Base-by-base conservation (phyloP, 1,284 basidiomycete species). In the Leccinum fallax region DNA sequence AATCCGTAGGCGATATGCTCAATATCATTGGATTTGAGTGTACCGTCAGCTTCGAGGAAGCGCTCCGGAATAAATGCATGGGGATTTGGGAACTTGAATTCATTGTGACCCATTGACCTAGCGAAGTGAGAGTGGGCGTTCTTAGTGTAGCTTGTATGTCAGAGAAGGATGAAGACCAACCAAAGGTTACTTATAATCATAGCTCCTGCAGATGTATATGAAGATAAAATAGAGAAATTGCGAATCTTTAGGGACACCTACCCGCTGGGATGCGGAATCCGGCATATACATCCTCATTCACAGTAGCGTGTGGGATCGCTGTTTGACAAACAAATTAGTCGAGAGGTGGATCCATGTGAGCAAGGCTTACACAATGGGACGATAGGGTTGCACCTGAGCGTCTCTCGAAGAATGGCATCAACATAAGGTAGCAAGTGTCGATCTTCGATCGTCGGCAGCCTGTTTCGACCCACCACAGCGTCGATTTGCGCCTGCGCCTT, bases 21-120 rank as follows among this genome's bases (percentile, higher is more conserved):
- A 9, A 58, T 9, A 16, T 66, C 24, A 30, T 66, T 43, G 0
- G 51, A 32, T 2, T 51, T 65, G 58, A 73, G 63, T 10, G 58
- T 49, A 2, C 67, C 62, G 1, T 72, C 66, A 2, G 55, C 58
- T 2, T 57, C 24, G 16, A 73, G 60, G 36, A 71, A 70, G n/a
- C 71, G 66, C n/a, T 70, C 71, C 1, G 71, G 69, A 15, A 55
- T 62, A 21, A 68, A 74, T 24, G 62, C 34, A n/a, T 71, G 19
- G 1, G 69, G 40, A 0, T 63, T 59, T 2, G 61, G 59, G 26
- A 62, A 73, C 60, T 61, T 73, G 38, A 34, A 34, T 32, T 62
- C 64, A 5, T 73, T 24, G n/a, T 51, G 71, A 2, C 53, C 24
- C 67, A 73, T 70, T 2, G 69, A 68, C 69, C 69, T 73, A 13